Conservation (phyloP, 1,284 basidiomycete genomes). For the Bothia castanella region DNA sequence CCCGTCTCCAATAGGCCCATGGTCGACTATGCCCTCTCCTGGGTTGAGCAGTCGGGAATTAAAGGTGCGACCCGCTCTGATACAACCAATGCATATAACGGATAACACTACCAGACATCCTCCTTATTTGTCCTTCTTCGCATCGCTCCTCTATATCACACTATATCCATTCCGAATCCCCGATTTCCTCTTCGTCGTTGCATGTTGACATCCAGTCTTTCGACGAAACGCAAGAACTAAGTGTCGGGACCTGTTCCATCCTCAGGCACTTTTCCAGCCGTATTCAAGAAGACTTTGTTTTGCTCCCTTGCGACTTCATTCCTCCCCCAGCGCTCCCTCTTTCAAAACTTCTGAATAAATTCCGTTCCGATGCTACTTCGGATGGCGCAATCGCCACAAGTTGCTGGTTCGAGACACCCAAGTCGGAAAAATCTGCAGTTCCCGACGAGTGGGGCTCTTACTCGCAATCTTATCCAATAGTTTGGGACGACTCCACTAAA, state of each 20-base stretch:
- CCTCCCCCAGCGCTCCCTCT: conserved; percentile 73
- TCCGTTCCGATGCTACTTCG: conserved; percentile 64
- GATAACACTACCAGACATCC: conserved; percentile 56
- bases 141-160: conserved; percentile 75
- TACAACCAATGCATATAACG: conserved; percentile 7
- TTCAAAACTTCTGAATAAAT: conserved; percentile 72
- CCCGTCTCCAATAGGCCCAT: conserved; percentile 86
- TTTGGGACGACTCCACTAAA: conserved; percentile 61
- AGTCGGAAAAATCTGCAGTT: conserved; percentile 51
- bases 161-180: conserved; percentile 69
- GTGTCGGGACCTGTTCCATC: conserved; percentile 65
- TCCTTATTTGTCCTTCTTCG: conserved; percentile 76
- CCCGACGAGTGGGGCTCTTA: conserved; percentile 64
- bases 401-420: conserved; percentile 66
- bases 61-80: conserved; percentile 52
- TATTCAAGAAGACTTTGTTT: conserved; percentile 78
- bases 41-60: conserved; percentile 85
- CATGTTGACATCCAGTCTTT: conserved; percentile 71
- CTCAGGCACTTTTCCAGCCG: conserved; percentile 66
- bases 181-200: conserved; percentile 55
- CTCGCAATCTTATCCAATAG: conserved; percentile 46
- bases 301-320: conserved; percentile 90
- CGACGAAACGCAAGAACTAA: conserved; percentile 63
- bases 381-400: conserved; percentile 71
- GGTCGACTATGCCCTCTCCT: conserved; percentile 79